Conservation (phyloP, 805 yeast genomes). For the Pichia membranifaciens region DNA sequence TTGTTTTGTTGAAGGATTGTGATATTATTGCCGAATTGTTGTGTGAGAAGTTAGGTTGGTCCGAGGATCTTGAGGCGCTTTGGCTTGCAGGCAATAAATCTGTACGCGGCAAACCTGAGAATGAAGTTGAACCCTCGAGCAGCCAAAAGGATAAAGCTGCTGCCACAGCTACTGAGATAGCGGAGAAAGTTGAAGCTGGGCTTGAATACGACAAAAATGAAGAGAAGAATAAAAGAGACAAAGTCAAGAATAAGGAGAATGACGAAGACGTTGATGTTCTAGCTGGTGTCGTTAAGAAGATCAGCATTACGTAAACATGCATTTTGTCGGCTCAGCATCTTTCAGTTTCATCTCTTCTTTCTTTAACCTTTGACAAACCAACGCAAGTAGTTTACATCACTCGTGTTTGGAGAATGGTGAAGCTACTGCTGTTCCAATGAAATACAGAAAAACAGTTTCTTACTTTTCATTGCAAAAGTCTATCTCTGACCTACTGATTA, state of each 20-base stretch:
- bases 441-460: neutral
- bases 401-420: too few species aligned
- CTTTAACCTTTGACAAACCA: too few species aligned
- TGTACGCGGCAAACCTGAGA: neutral
- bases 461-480: conserved; percentile 6
- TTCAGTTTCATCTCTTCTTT: too few species aligned
- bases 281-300: conserved; percentile 10
- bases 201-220: neutral
- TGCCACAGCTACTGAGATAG: conserved; percentile 8
- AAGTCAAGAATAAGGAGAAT: neutral
- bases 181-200: conserved; percentile 5
- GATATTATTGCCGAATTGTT: conserved; percentile 57
- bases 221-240: neutral
- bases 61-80: conserved; percentile 42
- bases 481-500: neutral
- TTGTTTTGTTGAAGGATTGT: conserved; percentile 55
- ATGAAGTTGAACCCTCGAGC: neutral
- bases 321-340: neutral
- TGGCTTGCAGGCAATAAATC: conserved; percentile 25
- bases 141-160: neutral
- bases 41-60: conserved; percentile 60
- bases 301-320: conserved; percentile 1
- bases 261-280: conserved; percentile 10
- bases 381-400: too few species aligned
- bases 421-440: too few species aligned